phyloP scores from a whole-genome alignment of 192 early-diverging fungal genomes.

The Linderina pennispora region DNA sequence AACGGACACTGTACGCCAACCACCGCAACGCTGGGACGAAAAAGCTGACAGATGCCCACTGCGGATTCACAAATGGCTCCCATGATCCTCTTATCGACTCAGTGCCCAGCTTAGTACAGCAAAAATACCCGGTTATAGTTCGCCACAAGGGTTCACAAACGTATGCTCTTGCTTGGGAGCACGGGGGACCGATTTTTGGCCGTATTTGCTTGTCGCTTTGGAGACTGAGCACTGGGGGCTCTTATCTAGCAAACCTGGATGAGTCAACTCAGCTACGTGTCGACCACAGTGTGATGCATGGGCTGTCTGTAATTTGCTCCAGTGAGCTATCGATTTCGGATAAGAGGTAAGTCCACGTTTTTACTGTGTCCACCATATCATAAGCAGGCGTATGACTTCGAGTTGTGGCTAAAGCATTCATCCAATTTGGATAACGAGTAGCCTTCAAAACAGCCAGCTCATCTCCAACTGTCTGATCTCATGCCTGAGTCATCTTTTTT shows the following conservation, averaged over 20 bases:
- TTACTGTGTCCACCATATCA: background rate
- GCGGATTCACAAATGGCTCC: background rate
- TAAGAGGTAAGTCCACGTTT: constrained; percentile 19
- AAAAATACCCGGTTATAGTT: constrained; percentile 20
- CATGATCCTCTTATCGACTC: background rate
- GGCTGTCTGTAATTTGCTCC: constrained; percentile 19
- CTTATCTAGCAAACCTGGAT: background rate
- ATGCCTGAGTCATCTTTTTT: constrained; percentile 23
- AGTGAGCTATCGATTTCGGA: constrained; percentile 26
- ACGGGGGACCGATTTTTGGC: constrained; percentile 30
- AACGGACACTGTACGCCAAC: constrained; percentile 10
- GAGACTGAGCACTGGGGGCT: constrained; percentile 4
- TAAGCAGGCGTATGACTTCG: no score
- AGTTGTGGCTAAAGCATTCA: background rate
- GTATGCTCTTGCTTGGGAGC: constrained; percentile 13
- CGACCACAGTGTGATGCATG: constrained; percentile 17
- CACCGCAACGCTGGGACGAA: background rate
- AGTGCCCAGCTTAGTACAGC: no score
- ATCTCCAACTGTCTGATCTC: constrained; percentile 24
- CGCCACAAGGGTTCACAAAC: constrained; percentile 1
- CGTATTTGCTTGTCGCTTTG: constrained; percentile 21
- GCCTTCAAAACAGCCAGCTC: constrained; percentile 16
- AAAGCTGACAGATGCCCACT: constrained; percentile 13
- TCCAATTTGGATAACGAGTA: constrained; percentile 3
- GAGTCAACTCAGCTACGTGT: constrained; percentile 5